These are phyloP conservation scores for Aspergillus alliaceus DNA, from an alignment of 2,329 filamentous ascomycete genomes.

Conservation along the genomic window DNA sequence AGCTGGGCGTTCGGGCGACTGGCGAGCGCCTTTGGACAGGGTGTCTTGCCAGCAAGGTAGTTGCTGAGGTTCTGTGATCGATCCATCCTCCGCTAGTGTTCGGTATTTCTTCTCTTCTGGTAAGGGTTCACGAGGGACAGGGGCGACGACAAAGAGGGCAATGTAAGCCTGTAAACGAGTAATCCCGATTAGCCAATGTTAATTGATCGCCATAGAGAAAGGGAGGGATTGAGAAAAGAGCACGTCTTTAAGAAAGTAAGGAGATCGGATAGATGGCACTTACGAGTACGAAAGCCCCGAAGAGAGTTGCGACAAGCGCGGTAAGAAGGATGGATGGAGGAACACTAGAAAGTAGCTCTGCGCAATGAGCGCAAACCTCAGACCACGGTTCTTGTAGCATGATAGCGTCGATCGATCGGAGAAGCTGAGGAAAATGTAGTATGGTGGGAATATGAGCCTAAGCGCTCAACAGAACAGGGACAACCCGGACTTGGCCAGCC, in stretches of 20 bases:
- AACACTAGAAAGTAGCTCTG: slow-evolving; percentile 26
- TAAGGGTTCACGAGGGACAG: slow-evolving; percentile 71
- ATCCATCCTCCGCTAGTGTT: slow-evolving; percentile 68
- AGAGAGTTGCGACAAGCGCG: slow-evolving; percentile 27
- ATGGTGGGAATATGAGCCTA: slow-evolving; percentile 15
- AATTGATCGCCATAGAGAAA: not conserved
- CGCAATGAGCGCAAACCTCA: slow-evolving; percentile 33
- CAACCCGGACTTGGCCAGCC: slow-evolving; percentile 24
- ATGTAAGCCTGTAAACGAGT: slow-evolving; percentile 57
- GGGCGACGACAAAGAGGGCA: slow-evolving; percentile 72
- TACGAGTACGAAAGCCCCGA: slow-evolving; percentile 37
- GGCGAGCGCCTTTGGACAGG: slow-evolving; percentile 61
- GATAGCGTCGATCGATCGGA: slow-evolving; percentile 9
- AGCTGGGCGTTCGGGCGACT: slow-evolving; percentile 38
- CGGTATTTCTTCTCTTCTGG: slow-evolving; percentile 83
- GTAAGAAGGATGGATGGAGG: slow-evolving; percentile 30
- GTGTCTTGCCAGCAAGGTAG: slow-evolving; percentile 87
- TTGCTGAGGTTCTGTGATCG: slow-evolving; percentile 52
- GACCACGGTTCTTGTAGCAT: slow-evolving; percentile 31
- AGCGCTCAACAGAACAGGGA: slow-evolving; percentile 19
- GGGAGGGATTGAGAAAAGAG: not conserved
- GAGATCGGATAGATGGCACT: slow-evolving; percentile 16
- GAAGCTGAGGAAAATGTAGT: slow-evolving; percentile 6
- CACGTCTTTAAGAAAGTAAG: not conserved
- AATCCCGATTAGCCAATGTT: not conserved